A percentile compares a stretch with the other conserved stretches of the same genome.
Conservation (phyloP, 2,329 filamentous ascomycete genomes). For the Ophiostoma sp. region DNA sequence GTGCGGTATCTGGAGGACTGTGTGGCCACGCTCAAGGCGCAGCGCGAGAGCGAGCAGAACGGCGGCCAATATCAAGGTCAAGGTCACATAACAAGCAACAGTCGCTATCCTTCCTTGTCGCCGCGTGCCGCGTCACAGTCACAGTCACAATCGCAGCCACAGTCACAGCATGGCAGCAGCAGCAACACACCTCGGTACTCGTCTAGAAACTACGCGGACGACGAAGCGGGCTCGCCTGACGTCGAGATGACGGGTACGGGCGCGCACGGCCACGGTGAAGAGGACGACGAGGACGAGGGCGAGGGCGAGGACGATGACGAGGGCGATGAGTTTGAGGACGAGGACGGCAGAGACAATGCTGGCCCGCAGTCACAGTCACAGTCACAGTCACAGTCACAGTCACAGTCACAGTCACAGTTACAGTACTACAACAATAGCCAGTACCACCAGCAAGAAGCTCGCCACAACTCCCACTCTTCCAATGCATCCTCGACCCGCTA, state of each 20-base stretch:
- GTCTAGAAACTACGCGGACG: slow-evolving; percentile 33
- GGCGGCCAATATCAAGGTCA: background rate
- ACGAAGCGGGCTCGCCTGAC: slow-evolving; percentile 37
- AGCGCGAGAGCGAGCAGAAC: slow-evolving; percentile 37
- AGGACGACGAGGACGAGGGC: background rate
- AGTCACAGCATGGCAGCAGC: slow-evolving; percentile 25
- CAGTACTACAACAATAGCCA: background rate
- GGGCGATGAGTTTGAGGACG: slow-evolving; percentile 15
- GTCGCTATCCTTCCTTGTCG: slow-evolving; percentile 17
- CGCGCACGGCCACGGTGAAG: background rate
- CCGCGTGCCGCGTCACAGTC: slow-evolving; percentile 27
- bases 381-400: slow-evolving; percentile 41
- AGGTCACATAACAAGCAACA: slow-evolving; percentile 11
- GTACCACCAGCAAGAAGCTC: slow-evolving; percentile 31
- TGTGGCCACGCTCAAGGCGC: slow-evolving; percentile 69
- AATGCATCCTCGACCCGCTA: slow-evolving; percentile 33
- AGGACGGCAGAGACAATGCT: background rate
- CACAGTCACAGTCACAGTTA: background rate
- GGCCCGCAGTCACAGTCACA: slow-evolving; percentile 28
- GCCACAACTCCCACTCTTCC: slow-evolving; percentile 52
- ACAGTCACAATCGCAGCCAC: no score
- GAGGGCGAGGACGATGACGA: slow-evolving; percentile 18
- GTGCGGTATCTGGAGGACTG: slow-evolving; percentile 90
- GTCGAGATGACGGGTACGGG: slow-evolving; percentile 58
- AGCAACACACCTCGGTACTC: slow-evolving; percentile 29